Conservation (phyloP, 768 basidiomycete species). For the Leccinum disarticulatum region DNA sequence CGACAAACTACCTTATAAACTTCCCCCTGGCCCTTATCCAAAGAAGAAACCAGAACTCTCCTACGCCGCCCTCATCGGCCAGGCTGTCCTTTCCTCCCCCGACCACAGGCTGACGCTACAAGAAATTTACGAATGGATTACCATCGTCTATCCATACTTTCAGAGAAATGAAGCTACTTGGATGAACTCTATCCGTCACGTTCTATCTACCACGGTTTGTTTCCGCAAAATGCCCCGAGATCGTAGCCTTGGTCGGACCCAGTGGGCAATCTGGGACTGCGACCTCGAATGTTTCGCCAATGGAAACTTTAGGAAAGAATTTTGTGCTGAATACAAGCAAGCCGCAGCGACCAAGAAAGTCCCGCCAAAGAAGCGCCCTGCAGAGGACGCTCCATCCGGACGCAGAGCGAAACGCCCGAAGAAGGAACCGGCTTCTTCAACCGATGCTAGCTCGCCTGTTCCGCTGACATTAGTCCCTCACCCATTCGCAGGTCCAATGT, state of each 20-base stretch:
- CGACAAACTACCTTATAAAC: slow-evolving; percentile 64
- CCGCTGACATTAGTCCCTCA: slow-evolving; percentile 21
- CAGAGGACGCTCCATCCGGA: slow-evolving; percentile 37
- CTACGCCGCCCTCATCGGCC: slow-evolving; percentile 95
- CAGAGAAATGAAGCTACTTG: slow-evolving; percentile 92
- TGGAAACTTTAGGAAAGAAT: slow-evolving; percentile 75
- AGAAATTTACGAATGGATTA: slow-evolving; percentile 97
- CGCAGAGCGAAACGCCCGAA: slow-evolving; percentile 50
- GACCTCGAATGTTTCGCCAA: slow-evolving; percentile 81
- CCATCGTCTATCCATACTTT: slow-evolving; percentile 90
- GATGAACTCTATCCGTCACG: slow-evolving; percentile 99
- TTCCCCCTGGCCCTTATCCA: slow-evolving; percentile 86
- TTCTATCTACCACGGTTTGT: slow-evolving; percentile 86
- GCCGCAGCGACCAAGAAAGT: slow-evolving; percentile 29
- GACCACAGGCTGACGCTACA: slow-evolving; percentile 86
- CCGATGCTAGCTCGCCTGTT: slow-evolving; percentile 25
- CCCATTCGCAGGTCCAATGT: slow-evolving; percentile 15
- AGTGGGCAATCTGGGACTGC: slow-evolving; percentile 86
- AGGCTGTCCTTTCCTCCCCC: slow-evolving; percentile 84
- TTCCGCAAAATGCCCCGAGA: slow-evolving; percentile 86
- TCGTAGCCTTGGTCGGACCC: slow-evolving; percentile 74
- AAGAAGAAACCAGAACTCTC: slow-evolving; percentile 79
- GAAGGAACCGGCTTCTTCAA: slow-evolving; percentile 32
- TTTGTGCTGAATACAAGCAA: slow-evolving; percentile 41
- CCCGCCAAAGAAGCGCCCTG: slow-evolving; percentile 38